Conservation (phyloP, 2,329 filamentous ascomycete genomes). For the Fusarium palustre region DNA sequence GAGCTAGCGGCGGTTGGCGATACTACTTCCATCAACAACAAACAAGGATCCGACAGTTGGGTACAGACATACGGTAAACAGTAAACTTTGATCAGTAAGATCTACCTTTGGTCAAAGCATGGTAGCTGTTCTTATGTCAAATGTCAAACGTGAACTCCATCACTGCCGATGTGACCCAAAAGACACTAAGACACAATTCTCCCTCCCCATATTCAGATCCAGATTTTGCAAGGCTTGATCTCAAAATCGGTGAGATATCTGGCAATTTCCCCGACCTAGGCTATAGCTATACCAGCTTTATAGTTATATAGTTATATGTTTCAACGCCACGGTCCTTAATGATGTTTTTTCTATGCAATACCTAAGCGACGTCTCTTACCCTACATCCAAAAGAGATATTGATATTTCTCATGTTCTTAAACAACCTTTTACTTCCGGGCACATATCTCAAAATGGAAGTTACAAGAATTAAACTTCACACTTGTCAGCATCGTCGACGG, state of each 20-base stretch:
- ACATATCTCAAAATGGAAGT: conserved; percentile 13
- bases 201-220: background rate
- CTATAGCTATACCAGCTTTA: background rate
- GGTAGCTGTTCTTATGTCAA: background rate
- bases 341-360: background rate
- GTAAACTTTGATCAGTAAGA: conserved; percentile 1
- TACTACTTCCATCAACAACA: background rate
- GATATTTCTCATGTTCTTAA: background rate
- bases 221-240: background rate
- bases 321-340: background rate
- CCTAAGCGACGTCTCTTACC: conserved; percentile 2
- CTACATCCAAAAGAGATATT: background rate
- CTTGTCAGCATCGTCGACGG: background rate
- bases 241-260: background rate
- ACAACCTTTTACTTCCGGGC: background rate
- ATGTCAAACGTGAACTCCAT: background rate
- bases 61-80: background rate
- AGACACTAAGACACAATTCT: background rate
- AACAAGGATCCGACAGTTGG: background rate
- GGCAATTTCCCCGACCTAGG: background rate
- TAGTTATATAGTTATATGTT: background rate
- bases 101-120: background rate
- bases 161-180: background rate
- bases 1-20: background rate
- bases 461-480: conserved; percentile 9